Conservation (phyloP, 495 filamentous ascomycete genomes). For the Wilcoxina mikolae region DNA sequence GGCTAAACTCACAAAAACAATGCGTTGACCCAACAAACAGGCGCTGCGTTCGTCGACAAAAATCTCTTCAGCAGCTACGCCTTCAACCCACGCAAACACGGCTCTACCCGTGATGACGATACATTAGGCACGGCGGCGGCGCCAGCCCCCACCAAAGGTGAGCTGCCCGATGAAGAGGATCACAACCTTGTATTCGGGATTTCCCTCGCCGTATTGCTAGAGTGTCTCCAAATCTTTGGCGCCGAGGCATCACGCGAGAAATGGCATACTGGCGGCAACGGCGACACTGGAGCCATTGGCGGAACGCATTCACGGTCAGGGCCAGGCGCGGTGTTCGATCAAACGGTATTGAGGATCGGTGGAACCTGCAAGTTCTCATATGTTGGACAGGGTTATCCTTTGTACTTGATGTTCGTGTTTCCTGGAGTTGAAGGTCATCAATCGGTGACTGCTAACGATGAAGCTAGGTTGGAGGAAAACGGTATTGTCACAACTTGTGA, state of each 20-base stretch:
- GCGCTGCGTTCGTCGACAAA: slow-evolving; percentile 69
- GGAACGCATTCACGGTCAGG: slow-evolving; percentile 37
- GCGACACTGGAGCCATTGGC: no score
- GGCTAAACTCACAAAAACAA: background rate
- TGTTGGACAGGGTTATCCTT: slow-evolving; percentile 49
- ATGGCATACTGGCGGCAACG: slow-evolving; percentile 4
- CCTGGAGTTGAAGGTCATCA: background rate
- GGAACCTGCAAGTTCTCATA: slow-evolving; percentile 75
- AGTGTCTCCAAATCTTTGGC: slow-evolving; percentile 88
- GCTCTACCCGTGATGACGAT: no score
- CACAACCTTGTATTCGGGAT: slow-evolving; percentile 52
- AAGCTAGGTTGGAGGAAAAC: slow-evolving; percentile 65
- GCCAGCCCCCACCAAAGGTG: slow-evolving; percentile 29
- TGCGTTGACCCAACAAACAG: slow-evolving; percentile 31
- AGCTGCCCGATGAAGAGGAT: slow-evolving; percentile 29
- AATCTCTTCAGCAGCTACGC: slow-evolving; percentile 72
- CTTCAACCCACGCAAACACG: slow-evolving; percentile 34
- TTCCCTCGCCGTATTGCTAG: slow-evolving; percentile 71
- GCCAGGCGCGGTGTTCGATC: slow-evolving; percentile 55
- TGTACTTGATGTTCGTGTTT: slow-evolving; percentile 31
- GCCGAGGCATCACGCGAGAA: slow-evolving; percentile 45
- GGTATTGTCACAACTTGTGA: slow-evolving; percentile 86
- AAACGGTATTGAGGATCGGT: slow-evolving; percentile 57
- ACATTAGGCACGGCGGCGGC: no score
- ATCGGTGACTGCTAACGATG: slow-evolving; percentile 11